phyloP scores from a whole-genome alignment of 2,329 filamentous ascomycete species.

The Juglanconis juglandina region DNA sequence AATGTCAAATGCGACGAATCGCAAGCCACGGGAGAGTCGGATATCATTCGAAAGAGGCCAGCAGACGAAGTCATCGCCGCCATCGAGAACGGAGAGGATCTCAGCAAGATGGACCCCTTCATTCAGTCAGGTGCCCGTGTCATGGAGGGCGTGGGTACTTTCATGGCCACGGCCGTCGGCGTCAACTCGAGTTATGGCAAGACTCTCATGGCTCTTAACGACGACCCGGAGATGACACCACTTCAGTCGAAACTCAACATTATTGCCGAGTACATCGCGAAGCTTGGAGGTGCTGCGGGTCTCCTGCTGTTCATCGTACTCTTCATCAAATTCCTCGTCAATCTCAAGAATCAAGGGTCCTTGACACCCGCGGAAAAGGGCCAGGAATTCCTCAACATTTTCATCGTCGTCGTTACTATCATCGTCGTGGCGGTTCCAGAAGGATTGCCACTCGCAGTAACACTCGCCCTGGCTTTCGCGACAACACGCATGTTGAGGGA shows the following conservation, averaged over 20 bases:
- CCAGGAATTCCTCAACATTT: slow-evolving; percentile 71
- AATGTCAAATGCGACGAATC: slow-evolving; percentile 76
- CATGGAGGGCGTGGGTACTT: slow-evolving; percentile 73
- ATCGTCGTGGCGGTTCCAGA: slow-evolving; percentile 79
- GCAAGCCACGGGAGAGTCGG: slow-evolving; percentile 75
- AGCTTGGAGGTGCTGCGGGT: slow-evolving; percentile 72
- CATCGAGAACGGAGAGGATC: slow-evolving; percentile 62
- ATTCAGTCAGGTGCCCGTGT: slow-evolving; percentile 81
- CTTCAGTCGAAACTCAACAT: slow-evolving; percentile 73
- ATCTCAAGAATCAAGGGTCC: slow-evolving; percentile 48
- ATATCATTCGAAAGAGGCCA: slow-evolving; percentile 65
- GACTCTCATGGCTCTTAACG: slow-evolving; percentile 70
- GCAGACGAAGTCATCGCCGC: slow-evolving; percentile 67
- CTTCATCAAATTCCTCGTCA: slow-evolving; percentile 78
- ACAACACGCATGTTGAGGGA: slow-evolving; percentile 75
- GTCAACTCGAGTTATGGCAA: slow-evolving; percentile 72
- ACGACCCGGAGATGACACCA: slow-evolving; percentile 71
- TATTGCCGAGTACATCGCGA: slow-evolving; percentile 74
- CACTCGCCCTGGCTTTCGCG: slow-evolving; percentile 71
- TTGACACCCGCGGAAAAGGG: slow-evolving; percentile 68
- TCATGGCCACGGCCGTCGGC: slow-evolving; percentile 70
- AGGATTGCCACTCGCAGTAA: slow-evolving; percentile 74
- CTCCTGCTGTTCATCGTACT: slow-evolving; percentile 79
- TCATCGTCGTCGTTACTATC: slow-evolving; percentile 76
- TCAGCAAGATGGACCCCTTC: slow-evolving; percentile 75